Evolutionary conservation across 768 basidiomycete species (phyloP).

Genomic region (Mycena rosella): DNA sequence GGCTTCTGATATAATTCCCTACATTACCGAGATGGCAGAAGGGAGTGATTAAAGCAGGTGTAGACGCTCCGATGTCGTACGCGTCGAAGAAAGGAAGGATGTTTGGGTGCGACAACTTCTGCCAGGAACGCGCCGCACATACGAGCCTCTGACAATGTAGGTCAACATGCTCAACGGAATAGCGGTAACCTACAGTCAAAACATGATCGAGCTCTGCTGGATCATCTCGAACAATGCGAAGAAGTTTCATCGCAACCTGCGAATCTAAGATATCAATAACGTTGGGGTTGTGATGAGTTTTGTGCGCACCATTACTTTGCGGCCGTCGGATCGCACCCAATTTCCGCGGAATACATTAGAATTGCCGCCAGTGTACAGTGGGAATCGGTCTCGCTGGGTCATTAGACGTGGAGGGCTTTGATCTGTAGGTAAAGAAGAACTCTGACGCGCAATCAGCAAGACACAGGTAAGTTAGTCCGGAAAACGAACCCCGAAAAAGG

Average conservation of each 20-base stretch:
- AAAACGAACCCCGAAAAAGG: conserved; percentile 16
- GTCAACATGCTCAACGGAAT: conserved; percentile 13
- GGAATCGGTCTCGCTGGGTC: conserved; percentile 16
- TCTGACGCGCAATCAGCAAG: conserved; percentile 17
- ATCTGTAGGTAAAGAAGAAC: conserved; percentile 7
- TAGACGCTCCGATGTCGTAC: conserved; percentile 6
- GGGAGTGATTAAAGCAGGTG: neutral
- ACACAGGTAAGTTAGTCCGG: conserved; percentile 8
- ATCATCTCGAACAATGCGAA: conserved; percentile 20
- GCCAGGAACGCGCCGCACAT: conserved; percentile 17
- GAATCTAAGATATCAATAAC: conserved; percentile 11
- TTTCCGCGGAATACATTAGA: conserved; percentile 17
- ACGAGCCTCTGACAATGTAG: conserved; percentile 10
- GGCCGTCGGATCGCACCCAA: conserved; percentile 11
- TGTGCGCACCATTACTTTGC: conserved; percentile 13
- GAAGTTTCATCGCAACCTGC: conserved; percentile 16
- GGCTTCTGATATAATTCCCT: conserved; percentile 1
- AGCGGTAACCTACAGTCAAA: conserved; percentile 14
- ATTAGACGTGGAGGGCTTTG: conserved; percentile 6
- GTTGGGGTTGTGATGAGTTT: conserved; percentile 9
- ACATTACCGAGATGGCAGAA: conserved; percentile 14
- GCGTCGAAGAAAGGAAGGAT: conserved; percentile 15
- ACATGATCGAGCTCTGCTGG: conserved; percentile 9
- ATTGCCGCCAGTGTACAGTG: conserved; percentile 14
- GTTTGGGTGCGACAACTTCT: conserved; percentile 17